These are phyloP conservation scores for Suillus fuscotomentosus DNA, from an alignment of 768 basidiomycete species.

Conservation along the genomic window DNA sequence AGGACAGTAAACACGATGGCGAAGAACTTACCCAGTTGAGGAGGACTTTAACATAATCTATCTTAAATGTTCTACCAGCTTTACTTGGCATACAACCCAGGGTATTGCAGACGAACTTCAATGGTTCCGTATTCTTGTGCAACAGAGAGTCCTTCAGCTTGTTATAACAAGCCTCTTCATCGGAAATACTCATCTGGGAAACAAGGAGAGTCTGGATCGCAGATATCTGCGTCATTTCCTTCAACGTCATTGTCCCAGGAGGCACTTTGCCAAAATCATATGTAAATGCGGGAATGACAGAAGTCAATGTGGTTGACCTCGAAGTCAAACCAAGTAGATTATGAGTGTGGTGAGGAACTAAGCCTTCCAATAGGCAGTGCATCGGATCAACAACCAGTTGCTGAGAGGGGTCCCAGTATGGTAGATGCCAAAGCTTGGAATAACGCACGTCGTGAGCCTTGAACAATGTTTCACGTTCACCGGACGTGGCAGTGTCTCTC, in stretches of 20 bases:
- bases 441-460: too few relatives aligned
- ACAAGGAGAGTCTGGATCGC: constrained; percentile 8
- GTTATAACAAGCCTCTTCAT: too few relatives aligned
- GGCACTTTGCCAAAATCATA: neutral
- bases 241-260: neutral
- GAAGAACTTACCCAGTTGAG: constrained; percentile 11
- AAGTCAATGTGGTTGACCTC: neutral
- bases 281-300: neutral
- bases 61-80: neutral
- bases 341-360: neutral
- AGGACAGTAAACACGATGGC: neutral
- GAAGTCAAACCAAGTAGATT: constrained; percentile 7
- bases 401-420: too few relatives aligned
- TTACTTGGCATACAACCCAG: constrained; percentile 8
- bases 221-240: constrained; percentile 1
- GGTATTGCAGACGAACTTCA: constrained; percentile 3
- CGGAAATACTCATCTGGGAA: neutral
- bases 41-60: constrained; percentile 7
- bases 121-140: constrained; percentile 4
- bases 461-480: too few relatives aligned
- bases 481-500: too few relatives aligned
- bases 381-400: constrained; percentile 30
- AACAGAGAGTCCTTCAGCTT: constrained; percentile 1
- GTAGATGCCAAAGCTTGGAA: too few relatives aligned
- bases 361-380: constrained; percentile 31